Conservation (phyloP, 2,329 filamentous ascomycete species). For the Colletotrichum noveboracense region DNA sequence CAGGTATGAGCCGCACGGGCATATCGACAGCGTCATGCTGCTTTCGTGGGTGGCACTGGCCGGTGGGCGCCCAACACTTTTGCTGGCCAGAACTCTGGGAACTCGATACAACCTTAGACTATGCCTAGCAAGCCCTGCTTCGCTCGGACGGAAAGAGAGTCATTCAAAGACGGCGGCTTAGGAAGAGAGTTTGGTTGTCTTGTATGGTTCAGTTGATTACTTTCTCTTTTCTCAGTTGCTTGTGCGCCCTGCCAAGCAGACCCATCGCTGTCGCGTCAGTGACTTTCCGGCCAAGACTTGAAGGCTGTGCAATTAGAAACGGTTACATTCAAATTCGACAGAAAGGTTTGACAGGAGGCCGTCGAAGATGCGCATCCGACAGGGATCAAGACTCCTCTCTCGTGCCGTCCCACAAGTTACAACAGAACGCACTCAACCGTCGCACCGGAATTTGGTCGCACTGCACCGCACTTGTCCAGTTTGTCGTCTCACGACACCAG, state of each 20-base stretch:
- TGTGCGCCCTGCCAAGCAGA: background rate
- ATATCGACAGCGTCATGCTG: constrained; percentile 32
- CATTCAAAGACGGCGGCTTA: background rate
- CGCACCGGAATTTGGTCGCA: background rate
- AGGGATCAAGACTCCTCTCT: background rate
- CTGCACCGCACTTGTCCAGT: background rate
- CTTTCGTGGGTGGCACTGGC: constrained; percentile 24
- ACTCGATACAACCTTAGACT: background rate
- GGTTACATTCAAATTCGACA: background rate
- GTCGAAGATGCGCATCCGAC: background rate
- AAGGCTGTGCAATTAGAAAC: background rate
- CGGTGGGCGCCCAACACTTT: background rate
- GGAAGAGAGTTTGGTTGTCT: background rate
- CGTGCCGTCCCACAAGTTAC: background rate
- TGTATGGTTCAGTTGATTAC: background rate
- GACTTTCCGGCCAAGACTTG: background rate
- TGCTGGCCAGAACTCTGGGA: background rate
- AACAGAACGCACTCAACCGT: background rate
- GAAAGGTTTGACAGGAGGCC: background rate
- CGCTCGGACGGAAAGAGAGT: background rate
- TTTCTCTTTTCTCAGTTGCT: background rate
- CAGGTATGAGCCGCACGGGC: background rate
- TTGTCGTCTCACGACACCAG: background rate
- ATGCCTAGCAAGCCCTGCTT: background rate
- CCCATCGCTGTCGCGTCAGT: background rate